Conservation (phyloP, 192 early-diverging fungal genomes). For the Jimgerdemannia lactiflua region DNA sequence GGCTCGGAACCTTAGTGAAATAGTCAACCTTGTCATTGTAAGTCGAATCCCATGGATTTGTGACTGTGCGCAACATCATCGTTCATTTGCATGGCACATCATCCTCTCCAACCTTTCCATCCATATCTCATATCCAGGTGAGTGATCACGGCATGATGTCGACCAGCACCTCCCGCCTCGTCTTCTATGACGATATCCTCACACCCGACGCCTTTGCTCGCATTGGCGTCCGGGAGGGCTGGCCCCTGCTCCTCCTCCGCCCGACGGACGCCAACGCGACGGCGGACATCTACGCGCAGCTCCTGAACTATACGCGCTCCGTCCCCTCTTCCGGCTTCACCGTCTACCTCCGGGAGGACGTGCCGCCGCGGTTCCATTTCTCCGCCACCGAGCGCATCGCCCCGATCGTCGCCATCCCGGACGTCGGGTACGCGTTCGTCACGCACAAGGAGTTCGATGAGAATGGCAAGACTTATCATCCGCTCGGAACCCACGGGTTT, state of each 20-base stretch:
- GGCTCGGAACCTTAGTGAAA: constrained; percentile 51
- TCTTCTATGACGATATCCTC: constrained; percentile 69
- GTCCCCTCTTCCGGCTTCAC: constrained; percentile 31
- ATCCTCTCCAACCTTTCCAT: too few species aligned
- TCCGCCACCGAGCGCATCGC: constrained; percentile 58
- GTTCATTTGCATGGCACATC: not conserved
- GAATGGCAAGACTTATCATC: constrained; percentile 17
- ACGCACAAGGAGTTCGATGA: constrained; percentile 24
- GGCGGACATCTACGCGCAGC: constrained; percentile 45
- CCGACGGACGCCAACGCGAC: constrained; percentile 43
- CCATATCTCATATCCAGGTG: constrained; percentile 30
- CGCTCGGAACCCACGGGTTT: constrained; percentile 81
- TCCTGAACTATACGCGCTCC: constrained; percentile 35
- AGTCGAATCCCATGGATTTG: not conserved
- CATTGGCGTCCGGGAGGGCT: constrained; percentile 52
- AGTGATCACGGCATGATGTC: constrained; percentile 93
- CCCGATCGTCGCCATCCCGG: constrained; percentile 70
- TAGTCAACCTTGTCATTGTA: constrained; percentile 61
- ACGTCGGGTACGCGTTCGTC: constrained; percentile 60
- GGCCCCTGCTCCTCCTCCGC: constrained; percentile 62
- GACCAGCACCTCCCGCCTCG: constrained; percentile 39
- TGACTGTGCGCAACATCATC: too few species aligned
- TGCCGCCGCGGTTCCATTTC: constrained; percentile 77
- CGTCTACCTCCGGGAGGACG: constrained; percentile 69
- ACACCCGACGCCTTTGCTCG: constrained; percentile 29